Conservation (phyloP, 73 alveolate species). For the Tetrahymena thermophila region DNA sequence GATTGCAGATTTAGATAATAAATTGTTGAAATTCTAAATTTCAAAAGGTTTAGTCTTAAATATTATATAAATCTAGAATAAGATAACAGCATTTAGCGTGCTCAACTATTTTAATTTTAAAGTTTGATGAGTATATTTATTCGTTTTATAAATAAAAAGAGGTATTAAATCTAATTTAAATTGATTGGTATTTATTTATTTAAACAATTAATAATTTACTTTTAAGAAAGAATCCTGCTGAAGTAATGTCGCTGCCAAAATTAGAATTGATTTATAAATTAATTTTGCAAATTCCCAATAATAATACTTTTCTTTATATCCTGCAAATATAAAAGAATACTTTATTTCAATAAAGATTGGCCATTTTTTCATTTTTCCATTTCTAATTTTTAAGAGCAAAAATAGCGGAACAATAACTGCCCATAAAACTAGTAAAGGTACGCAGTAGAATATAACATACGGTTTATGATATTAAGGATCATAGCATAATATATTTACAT, state of each 20-base stretch:
- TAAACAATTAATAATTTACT: background rate
- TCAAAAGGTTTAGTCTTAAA: background rate
- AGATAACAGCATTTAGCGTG: background rate
- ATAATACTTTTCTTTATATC: background rate
- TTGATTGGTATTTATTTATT: too few species aligned
- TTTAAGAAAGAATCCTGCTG: background rate
- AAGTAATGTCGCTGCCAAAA: background rate
- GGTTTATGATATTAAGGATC: background rate
- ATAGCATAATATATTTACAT: background rate
- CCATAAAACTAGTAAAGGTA: background rate
- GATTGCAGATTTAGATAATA: background rate
- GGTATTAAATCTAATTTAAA: too few species aligned
- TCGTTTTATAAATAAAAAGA: too few species aligned
- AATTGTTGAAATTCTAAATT: background rate
- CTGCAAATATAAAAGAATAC: background rate
- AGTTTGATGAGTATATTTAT: too few species aligned
- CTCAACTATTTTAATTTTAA: background rate
- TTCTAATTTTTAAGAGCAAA: background rate
- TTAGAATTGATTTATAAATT: background rate
- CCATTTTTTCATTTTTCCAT: background rate
- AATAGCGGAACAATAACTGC: background rate
- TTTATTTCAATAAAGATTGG: background rate
- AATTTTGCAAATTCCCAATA: background rate
- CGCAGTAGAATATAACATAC: background rate
- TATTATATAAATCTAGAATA: too few species aligned